Evolutionary conservation across 2,329 filamentous ascomycete species (phyloP).

Genomic region (Incumbomyces delicatus): DNA sequence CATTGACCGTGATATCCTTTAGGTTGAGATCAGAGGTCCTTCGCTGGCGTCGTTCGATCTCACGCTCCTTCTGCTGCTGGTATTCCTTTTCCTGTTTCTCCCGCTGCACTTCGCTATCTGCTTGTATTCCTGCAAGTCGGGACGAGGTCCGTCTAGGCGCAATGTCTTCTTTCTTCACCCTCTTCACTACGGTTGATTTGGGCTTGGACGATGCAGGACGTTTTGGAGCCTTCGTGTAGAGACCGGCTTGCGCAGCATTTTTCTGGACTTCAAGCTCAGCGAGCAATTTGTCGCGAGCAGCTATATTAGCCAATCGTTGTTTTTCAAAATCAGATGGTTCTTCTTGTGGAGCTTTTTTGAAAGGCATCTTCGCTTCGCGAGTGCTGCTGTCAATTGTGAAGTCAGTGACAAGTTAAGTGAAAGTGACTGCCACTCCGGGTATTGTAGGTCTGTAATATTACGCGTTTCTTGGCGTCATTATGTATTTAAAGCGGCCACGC

Average conservation of each 20-base stretch:
- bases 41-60: conserved; percentile 52
- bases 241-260: conserved; percentile 57
- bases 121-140: conserved; percentile 51
- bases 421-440: no score
- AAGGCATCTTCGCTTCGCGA: neutral
- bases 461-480: no score
- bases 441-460: no score
- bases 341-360: conserved; percentile 5
- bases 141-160: conserved; percentile 52
- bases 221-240: conserved; percentile 45
- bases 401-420: no score
- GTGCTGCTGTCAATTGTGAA: neutral
- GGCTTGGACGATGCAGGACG: conserved; percentile 38
- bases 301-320: conserved; percentile 75
- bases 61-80: conserved; percentile 46
- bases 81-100: conserved; percentile 59
- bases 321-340: conserved; percentile 78
- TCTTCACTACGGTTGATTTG: conserved; percentile 36
- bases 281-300: conserved; percentile 71
- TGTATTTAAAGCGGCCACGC: no score
- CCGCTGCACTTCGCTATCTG: conserved; percentile 58
- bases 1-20: conserved; percentile 68
- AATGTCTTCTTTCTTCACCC: conserved; percentile 51
- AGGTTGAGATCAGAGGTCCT: conserved; percentile 62
- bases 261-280: conserved; percentile 57